Evolutionary conservation across 2,329 filamentous ascomycete genomes (phyloP), one percentile per base, ranked within the genome.

Genomic region (Cladophialophora exuberans): DNA sequence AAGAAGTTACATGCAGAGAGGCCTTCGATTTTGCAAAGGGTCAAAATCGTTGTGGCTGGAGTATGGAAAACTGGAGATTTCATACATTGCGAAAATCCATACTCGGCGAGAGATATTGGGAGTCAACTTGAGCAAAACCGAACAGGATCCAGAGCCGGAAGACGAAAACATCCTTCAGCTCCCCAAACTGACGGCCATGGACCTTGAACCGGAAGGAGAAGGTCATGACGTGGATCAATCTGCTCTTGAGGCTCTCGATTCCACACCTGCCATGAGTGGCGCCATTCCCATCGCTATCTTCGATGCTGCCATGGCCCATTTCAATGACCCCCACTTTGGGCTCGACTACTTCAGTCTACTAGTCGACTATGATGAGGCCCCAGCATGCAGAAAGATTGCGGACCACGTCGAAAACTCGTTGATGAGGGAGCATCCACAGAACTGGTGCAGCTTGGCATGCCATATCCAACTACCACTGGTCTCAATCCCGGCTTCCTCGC

Each of bases 241-340:
- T 63, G 78, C 79, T 50, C 75, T 96, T 60, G 79, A 87, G 66
- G 84, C 83, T 58, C 73, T 88, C 13, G 81, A 82, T 31, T 76
- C 79, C 54, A 93, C 91, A 43, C 91, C 93, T 3, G 90, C 90
- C 7, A 79, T 97, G 60, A 89, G 88, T 57, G 94, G 94, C n/a
- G 94, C 90, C 13, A 96, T 99, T 63, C 92, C 94, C 1, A 82
- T 91, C 52, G 91, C 93, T 33, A 89, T 99, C 43, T 97, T 96
- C 67, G 90, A 96, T 66, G 84, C 90, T 18, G 87, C 91, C 4
- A 85, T 85, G 75, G 90, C 88, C 70, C 86, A 96, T 65, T 82
- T 88, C 48, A 85, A 88, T 1, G 83, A 82, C 56, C 73, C 84
- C 1, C 75, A 77, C 1, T 79, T 90, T 5, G 90, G 85, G 2